These are phyloP conservation scores for Talinum fruticosum DNA, from an alignment of 148 eudicot species.

Conservation along the genomic window DNA sequence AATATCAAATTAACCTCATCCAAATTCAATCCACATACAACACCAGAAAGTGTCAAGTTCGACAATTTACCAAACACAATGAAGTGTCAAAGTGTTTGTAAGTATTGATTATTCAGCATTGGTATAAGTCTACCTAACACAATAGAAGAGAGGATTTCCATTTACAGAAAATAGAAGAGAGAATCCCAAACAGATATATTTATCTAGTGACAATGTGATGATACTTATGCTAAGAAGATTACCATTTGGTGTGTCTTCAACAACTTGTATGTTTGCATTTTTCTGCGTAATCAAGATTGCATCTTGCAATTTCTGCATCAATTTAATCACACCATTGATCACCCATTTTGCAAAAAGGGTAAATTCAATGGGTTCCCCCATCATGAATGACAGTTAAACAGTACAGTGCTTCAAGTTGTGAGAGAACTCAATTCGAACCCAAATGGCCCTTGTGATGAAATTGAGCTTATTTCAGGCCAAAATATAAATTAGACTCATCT, in stretches of 20 bases:
- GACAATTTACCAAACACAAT: not conserved
- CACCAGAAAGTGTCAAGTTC: not conserved
- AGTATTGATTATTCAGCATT: not conserved
- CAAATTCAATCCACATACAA: not conserved
- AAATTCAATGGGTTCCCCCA: not conserved
- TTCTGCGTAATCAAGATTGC: slow-evolving; percentile 85
- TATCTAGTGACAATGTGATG: not conserved
- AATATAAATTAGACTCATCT: not conserved
- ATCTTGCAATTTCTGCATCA: slow-evolving; percentile 63
- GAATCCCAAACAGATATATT: not conserved
- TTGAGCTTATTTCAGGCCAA: not conserved
- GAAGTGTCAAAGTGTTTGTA: not conserved
- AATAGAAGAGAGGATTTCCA: not conserved
- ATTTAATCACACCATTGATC: slow-evolving; percentile 4
- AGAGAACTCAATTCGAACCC: not conserved
- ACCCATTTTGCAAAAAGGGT: not conserved
- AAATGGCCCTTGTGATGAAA: not conserved
- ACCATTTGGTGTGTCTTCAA: slow-evolving; percentile 81
- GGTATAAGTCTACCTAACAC: not conserved
- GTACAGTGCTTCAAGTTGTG: not conserved
- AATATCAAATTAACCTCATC: not conserved
- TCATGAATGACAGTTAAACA: not conserved
- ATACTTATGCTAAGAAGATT: slow-evolving; percentile 7
- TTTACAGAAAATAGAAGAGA: not conserved
- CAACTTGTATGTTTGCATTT: slow-evolving; percentile 63